Percentiles rank a stretch among this genome's conserved stretches.
Evolutionary conservation across 2,329 filamentous ascomycete genomes (phyloP).

Genomic region (Annulohypoxylon truncatum): DNA sequence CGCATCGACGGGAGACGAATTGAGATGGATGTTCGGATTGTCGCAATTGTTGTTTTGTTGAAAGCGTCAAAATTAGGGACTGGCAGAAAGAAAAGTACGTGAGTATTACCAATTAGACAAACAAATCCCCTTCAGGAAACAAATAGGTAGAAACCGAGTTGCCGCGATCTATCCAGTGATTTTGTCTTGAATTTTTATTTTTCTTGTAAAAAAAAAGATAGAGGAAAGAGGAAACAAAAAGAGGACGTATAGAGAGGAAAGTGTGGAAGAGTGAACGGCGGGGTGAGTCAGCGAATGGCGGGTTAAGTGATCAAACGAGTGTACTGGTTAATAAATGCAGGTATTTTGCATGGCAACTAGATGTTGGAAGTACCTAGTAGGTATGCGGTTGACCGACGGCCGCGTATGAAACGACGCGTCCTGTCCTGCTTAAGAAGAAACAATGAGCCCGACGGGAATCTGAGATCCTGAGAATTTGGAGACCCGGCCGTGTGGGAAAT

Average conservation of each 20-base stretch:
- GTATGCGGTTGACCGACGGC: conserved; percentile 30
- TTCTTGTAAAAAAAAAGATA: too few species aligned
- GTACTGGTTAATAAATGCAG: conserved; percentile 33
- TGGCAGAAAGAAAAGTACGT: conserved; percentile 14
- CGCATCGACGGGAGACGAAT: not conserved
- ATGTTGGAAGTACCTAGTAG: conserved; percentile 4
- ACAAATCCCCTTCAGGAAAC: conserved; percentile 23
- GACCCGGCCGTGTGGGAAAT: conserved; percentile 14
- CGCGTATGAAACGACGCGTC: conserved; percentile 29
- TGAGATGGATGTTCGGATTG: not conserved
- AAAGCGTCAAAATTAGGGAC: conserved; percentile 17
- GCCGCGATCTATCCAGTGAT: conserved; percentile 17
- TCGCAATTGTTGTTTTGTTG: conserved; percentile 4
- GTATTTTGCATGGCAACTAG: conserved; percentile 1
- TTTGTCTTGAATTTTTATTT: conserved; percentile 14
- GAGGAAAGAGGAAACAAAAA: conserved; percentile 13
- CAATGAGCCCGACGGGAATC: conserved; percentile 42
- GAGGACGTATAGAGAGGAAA: conserved; percentile 4
- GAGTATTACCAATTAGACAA: conserved; percentile 41
- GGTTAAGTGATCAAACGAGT: conserved; percentile 35
- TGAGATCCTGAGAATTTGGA: conserved; percentile 40
- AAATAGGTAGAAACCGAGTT: conserved; percentile 22
- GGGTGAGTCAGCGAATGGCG: conserved; percentile 19
- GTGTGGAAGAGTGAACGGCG: conserved; percentile 1
- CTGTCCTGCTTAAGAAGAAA: conserved; percentile 40